Base-by-base conservation (phyloP, 768 basidiomycete genomes). In the Cytidiella melzeri region DNA sequence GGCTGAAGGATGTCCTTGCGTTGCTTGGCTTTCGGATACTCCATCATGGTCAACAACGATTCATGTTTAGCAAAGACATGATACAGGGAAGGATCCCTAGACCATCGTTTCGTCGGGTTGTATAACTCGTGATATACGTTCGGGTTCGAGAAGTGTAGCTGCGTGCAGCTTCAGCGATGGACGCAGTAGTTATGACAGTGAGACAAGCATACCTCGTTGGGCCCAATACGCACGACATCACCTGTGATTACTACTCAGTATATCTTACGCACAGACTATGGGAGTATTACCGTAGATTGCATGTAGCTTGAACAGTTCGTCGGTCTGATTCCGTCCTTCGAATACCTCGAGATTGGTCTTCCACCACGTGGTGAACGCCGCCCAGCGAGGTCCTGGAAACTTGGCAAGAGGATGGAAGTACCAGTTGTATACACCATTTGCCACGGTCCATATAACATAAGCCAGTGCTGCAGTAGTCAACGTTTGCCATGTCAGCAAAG, bases 131-230 rank as follows among this genome's bases (percentile, higher is more conserved):
- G 30, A 28, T 43, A 56, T 4, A 65, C 71, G 4, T 59, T 54
- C 10, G 71, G 69, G 48, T 70, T 63, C 39, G 65, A 66, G 60
- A 74, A 74, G 48, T 72, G 71, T 41, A 74, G 65, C 73, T 73
- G 37, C 12, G 36, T 7, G 30, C 7, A 7, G 30, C 9, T 7
- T 34, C 30, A 34, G 30, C 30, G 7, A 7, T 34, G 30, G 9
- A 15, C 15, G 9, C 7, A 7, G 15, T 15, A 34, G 30, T 7
- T 7, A 34, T 34, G 9, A 34, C 7, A 34, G 15, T 15, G 9
- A 34, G 9, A 34, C 15, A 18, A 28, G 5, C 40, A 9, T 10
- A 71, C 72, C 61, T 72, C 66, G 51, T 72, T 69, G 0, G 71
- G 71, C 0, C 58, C 68, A 39, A 73, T 57, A 41, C 72, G 60